Conservation (phyloP, 1,284 basidiomycete species). For the Meira miltonrushii region DNA sequence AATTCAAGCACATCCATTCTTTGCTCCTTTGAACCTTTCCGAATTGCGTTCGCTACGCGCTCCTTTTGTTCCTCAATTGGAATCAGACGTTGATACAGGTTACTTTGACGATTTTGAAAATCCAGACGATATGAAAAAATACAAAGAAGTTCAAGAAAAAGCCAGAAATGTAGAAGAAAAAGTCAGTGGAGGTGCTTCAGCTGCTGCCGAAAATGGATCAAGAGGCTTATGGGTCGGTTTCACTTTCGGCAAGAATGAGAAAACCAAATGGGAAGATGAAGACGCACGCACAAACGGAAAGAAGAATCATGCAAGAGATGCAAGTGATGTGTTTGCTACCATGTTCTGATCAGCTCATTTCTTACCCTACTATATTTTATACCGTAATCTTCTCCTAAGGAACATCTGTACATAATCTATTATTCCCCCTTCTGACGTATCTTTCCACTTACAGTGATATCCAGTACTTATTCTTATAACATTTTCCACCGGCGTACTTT, state of each 20-base stretch:
- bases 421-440: neutral
- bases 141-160: conserved; percentile 88
- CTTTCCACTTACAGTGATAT: neutral
- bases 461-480: neutral
- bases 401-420: neutral
- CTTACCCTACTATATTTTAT: too few relatives aligned
- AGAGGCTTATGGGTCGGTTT: conserved; percentile 94
- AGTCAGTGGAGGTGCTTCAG: conserved; percentile 65
- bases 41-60: conserved; percentile 72
- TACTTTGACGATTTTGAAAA: conserved; percentile 97
- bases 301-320: conserved; percentile 17
- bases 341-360: conserved; percentile 26
- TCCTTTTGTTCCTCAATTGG: conserved; percentile 91
- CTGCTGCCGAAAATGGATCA: conserved; percentile 54
- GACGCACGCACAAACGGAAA: neutral
- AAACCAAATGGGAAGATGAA: conserved; percentile 1
- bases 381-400: neutral
- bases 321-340: conserved; percentile 35
- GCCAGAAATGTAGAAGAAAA: conserved; percentile 77
- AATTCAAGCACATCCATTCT: conserved; percentile 78
- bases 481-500: neutral
- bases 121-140: conserved; percentile 90
- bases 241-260: conserved; percentile 63
- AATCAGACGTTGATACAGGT: conserved; percentile 85
- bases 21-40: conserved; percentile 69